A percentile compares a stretch with the other conserved stretches of the same genome.
Evolutionary conservation across 164 flowering plant species (phyloP).

Genomic region (Nelumbo lutea): DNA sequence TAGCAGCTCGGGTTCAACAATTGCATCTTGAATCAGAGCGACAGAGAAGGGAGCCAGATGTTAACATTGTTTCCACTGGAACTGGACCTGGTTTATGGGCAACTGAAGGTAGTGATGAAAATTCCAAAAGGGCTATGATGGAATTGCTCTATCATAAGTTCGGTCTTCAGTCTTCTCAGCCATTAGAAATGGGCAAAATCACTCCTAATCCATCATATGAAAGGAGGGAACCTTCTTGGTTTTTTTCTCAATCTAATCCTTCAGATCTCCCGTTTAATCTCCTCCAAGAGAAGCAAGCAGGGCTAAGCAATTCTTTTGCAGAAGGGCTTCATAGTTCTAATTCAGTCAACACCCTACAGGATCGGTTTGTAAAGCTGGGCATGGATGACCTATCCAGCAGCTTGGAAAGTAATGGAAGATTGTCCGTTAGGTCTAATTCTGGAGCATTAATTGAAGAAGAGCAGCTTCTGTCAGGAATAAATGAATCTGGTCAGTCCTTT

Average conservation of each 20-base stretch:
- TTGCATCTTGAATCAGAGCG: conserved; percentile 43
- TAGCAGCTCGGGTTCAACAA: conserved; percentile 35
- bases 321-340: conserved; percentile 38
- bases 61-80: conserved; percentile 24
- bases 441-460: conserved; percentile 28
- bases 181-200: conserved; percentile 25
- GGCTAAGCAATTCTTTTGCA: conserved; percentile 26
- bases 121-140: conserved; percentile 49
- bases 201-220: conserved; percentile 21
- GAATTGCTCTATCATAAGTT: conserved; percentile 52
- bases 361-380: conserved; percentile 17
- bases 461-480: conserved; percentile 13
- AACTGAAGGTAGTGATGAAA: conserved; percentile 39
- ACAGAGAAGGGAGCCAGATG: conserved; percentile 29
- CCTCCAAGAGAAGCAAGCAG: conserved; percentile 19
- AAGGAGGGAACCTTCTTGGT: conserved; percentile 41
- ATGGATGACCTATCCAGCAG: conserved; percentile 25
- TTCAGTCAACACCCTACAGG: conserved; percentile 26
- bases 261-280: conserved; percentile 28
- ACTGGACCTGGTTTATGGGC: conserved; percentile 50
- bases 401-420: conserved; percentile 31
- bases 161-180: conserved; percentile 31
- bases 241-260: conserved; percentile 34
- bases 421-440: conserved; percentile 33
- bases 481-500: conserved; percentile 16